Conservation (phyloP, 495 filamentous ascomycete species). For the Lophiotrema nucula region DNA sequence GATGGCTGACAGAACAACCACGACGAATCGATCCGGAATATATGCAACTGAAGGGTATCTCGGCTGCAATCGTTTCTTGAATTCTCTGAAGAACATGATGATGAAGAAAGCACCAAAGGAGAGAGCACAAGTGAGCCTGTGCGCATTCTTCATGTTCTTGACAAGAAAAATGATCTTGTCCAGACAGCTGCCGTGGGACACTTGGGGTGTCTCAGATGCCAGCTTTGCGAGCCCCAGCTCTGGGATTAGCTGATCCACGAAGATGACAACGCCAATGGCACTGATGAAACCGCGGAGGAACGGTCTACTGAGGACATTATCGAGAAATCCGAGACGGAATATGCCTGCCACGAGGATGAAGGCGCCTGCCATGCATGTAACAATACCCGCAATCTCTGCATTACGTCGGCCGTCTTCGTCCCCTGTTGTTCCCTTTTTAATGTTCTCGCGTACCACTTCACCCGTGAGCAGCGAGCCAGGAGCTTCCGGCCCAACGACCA, state of each 20-base stretch:
- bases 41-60: conserved; percentile 80
- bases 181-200: conserved; percentile 79
- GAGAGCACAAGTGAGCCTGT: conserved; percentile 71
- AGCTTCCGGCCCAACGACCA: conserved; percentile 95
- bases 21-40: conserved; percentile 85
- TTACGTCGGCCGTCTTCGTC: conserved; percentile 71
- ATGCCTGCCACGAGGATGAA: conserved; percentile 83
- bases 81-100: conserved; percentile 82
- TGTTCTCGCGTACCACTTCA: conserved; percentile 74
- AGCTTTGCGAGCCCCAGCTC: conserved; percentile 74
- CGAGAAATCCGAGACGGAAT: conserved; percentile 85
- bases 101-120: conserved; percentile 77
- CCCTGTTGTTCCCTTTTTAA: conserved; percentile 62
- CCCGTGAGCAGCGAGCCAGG: conserved; percentile 89
- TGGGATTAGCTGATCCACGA: conserved; percentile 90
- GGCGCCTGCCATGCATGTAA: conserved; percentile 80
- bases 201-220: conserved; percentile 58
- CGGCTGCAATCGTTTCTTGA: conserved; percentile 81
- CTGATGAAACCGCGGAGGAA: conserved; percentile 95
- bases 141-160: conserved; percentile 60
- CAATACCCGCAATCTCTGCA: conserved; percentile 82
- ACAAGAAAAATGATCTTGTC: conserved; percentile 81
- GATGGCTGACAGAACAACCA: conserved; percentile 83
- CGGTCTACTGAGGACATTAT: conserved; percentile 88
- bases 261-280: conserved; percentile 92